Evolutionary conservation across 805 yeast genomes (phyloP).

Genomic region (Naumovozyma baii): DNA sequence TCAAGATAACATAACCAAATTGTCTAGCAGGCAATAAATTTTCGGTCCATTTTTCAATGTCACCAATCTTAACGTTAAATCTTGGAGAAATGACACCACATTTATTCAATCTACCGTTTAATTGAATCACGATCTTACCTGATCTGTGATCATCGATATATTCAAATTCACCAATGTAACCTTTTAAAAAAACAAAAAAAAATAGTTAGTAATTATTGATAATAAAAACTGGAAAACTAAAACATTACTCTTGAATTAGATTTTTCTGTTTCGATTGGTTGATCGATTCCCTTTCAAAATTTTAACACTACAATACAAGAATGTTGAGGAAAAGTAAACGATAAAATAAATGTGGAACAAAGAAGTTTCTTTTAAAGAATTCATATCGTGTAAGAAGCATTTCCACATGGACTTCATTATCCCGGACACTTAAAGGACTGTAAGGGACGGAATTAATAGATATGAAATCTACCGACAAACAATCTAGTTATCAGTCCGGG

Average conservation of each 20-base stretch:
- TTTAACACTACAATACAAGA: neutral
- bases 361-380: slow-evolving; percentile 10
- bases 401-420: slow-evolving; percentile 45
- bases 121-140: slow-evolving; percentile 91
- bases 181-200: slow-evolving; percentile 7
- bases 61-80: slow-evolving; percentile 90
- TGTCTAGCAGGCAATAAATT: slow-evolving; percentile 98
- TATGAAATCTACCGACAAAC: slow-evolving; percentile 48
- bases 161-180: slow-evolving; percentile 96
- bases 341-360: slow-evolving; percentile 29
- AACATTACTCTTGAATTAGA: no score
- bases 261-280: no score
- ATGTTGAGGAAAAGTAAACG: slow-evolving; percentile 67
- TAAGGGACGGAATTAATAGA: slow-evolving; percentile 55
- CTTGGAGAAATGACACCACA: slow-evolving; percentile 98
- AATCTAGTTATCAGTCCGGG: slow-evolving; percentile 99
- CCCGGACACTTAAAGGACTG: slow-evolving; percentile 98
- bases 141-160: slow-evolving; percentile 98
- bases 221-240: no score
- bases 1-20: slow-evolving; percentile 93
- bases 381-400: slow-evolving; percentile 60
- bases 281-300: no score
- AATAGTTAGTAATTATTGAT: slow-evolving; percentile 12
- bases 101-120: slow-evolving; percentile 96
- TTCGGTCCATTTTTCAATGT: slow-evolving; percentile 96